Evolutionary conservation across 2,329 filamentous ascomycete species (phyloP).

Genomic region (Neurospora crassa): DNA sequence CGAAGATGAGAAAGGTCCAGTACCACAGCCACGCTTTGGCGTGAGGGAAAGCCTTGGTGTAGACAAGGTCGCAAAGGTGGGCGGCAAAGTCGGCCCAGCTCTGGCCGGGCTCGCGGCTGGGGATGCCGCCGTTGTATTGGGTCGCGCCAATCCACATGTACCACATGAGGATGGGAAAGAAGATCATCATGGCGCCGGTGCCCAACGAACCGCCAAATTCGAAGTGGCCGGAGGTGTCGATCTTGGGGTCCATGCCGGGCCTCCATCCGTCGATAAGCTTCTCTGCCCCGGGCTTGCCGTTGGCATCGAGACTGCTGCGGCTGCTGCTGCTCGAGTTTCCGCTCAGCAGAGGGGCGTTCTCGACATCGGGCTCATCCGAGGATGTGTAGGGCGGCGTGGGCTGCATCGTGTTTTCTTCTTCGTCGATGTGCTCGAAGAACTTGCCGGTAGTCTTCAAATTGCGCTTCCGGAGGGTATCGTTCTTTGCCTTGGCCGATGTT

Average conservation of each 20-base stretch:
- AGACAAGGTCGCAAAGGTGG: slow-evolving; percentile 63
- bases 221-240: slow-evolving; percentile 53
- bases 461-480: slow-evolving; percentile 33
- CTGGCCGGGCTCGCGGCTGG: slow-evolving; percentile 55
- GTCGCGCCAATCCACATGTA: slow-evolving; percentile 98
- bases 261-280: slow-evolving; percentile 46
- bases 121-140: slow-evolving; percentile 81
- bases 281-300: slow-evolving; percentile 22
- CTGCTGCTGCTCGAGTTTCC: slow-evolving; percentile 15
- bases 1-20: slow-evolving; percentile 84
- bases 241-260: slow-evolving; percentile 49
- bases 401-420: slow-evolving; percentile 26
- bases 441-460: slow-evolving; percentile 28
- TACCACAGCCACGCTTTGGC: slow-evolving; percentile 84
- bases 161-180: slow-evolving; percentile 93
- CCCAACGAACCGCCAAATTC: slow-evolving; percentile 90
- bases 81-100: slow-evolving; percentile 59
- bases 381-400: slow-evolving; percentile 17
- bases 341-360: slow-evolving; percentile 14
- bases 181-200: slow-evolving; percentile 74
- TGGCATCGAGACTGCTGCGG: slow-evolving; percentile 18
- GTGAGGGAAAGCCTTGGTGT: slow-evolving; percentile 76
- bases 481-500: slow-evolving; percentile 17
- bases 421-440: slow-evolving; percentile 41
- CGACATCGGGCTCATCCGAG: slow-evolving; percentile 4